Base-by-base conservation (phyloP, 495 filamentous ascomycete genomes). In the Bombardia bombarda region DNA sequence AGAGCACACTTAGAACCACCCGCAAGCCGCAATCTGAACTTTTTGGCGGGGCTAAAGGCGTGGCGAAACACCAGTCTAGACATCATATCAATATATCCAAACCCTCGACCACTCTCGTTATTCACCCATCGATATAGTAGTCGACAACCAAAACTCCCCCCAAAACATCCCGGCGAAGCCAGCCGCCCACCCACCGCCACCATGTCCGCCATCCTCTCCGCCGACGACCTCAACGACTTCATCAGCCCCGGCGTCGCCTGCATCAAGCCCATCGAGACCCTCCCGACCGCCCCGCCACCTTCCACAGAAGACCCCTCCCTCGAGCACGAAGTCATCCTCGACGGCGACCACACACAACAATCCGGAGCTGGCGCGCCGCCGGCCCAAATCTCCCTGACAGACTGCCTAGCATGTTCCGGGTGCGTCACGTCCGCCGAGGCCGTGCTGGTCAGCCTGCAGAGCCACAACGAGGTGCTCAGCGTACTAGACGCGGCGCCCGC, bases 371-470 rank as follows among this genome's bases (percentile, higher is more conserved):
- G 43, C 1, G 52, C 42, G 1, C 32, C 54, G 2, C 69, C 83
- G 13, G 89, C 92, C 2, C 80, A 95, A 58, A 97, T 98, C 45
- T 95, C 89, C 35, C 77, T 98, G 44, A 98, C 92, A 13, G 92
- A 98, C 63, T 98, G 92, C 57, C 82, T 98, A 35, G 92, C 92
- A 34, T 98, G 92, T 61, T 96, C 92, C 18, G 92, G 92, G 36
- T 98, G 92, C 63, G 93, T 98, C 16, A 98, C 92, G 3, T 94
- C 89, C 10, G 92, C 93, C 16, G 92, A 98, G 63, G 92, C 92
- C 4, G 86, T 98, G 10, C 75, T 98, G 21, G 87, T 98, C 35
- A 87, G 82, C 20, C 70, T 97, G 38, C 92, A 98, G 61, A 90
- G 85, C 38, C 92, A 97, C 62, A 71, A 77, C 12, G 92, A 98